A percentile compares a stretch with the other conserved stretches of the same genome.
These are phyloP conservation scores for Odontarrhena argentea DNA, from an alignment of 345 rosid genomes.

Conservation along the genomic window DNA sequence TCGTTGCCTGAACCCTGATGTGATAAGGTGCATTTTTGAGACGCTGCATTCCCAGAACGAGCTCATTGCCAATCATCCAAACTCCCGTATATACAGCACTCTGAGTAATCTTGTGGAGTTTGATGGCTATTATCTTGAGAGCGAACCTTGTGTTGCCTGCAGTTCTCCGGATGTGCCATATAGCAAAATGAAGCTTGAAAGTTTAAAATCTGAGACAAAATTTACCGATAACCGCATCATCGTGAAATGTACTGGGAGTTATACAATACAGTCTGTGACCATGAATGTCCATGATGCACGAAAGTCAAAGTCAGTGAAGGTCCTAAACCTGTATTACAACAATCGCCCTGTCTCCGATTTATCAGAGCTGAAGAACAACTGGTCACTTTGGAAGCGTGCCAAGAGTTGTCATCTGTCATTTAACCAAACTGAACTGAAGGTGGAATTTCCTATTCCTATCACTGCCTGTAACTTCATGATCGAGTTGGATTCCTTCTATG, in stretches of 20 bases:
- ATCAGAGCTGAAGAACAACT: constrained; percentile 94
- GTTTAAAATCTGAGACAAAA: constrained; percentile 95
- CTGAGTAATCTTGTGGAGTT: constrained; percentile 92
- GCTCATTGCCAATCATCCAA: constrained; percentile 97
- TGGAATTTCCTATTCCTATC: constrained; percentile 96
- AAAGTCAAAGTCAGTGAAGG: constrained; percentile 96
- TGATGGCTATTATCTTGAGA: constrained; percentile 99
- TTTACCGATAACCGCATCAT: constrained; percentile 97
- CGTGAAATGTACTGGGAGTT: constrained; percentile 98
- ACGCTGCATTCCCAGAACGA: constrained; percentile 93
- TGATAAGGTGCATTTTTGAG: constrained; percentile 79
- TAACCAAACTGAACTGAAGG: constrained; percentile 96
- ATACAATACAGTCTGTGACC: constrained; percentile 91
- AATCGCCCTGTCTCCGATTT: constrained; percentile 96
- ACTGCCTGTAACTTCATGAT: constrained; percentile 99
- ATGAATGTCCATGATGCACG: constrained; percentile 99
- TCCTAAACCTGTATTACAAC: constrained; percentile 91
- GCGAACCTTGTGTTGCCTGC: constrained; percentile 99
- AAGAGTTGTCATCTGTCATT: constrained; percentile 97
- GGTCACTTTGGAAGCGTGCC: constrained; percentile 99
- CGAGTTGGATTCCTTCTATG: constrained; percentile 98
- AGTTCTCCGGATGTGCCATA: constrained; percentile 99
- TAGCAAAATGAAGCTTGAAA: constrained; percentile 96
- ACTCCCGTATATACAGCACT: constrained; percentile 93
- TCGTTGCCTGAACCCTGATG: constrained; percentile 77